Conservation (phyloP, 805 yeast genomes). For the Candida namnaoensis region DNA sequence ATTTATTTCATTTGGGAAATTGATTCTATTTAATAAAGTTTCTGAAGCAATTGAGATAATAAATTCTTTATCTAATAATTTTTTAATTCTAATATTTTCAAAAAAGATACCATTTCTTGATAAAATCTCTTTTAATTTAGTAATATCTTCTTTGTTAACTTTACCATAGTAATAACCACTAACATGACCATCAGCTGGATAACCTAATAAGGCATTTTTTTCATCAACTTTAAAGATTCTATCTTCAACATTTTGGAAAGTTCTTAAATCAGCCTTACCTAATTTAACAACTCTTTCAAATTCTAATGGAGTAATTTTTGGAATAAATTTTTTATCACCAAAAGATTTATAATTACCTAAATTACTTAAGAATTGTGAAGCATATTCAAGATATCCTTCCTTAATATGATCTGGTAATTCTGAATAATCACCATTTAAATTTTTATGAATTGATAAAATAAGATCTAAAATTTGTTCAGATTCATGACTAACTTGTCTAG, state of each 20-base stretch:
- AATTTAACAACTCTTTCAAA: slow-evolving; percentile 41
- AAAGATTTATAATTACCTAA: slow-evolving; percentile 79
- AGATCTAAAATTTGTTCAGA: slow-evolving; percentile 70
- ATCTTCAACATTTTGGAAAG: slow-evolving; percentile 29
- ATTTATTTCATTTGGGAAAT: slow-evolving; percentile 40
- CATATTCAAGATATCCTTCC: slow-evolving; percentile 55
- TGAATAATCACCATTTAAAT: slow-evolving; percentile 38
- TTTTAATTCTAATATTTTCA: slow-evolving; percentile 72
- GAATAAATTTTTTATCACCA: slow-evolving; percentile 84
- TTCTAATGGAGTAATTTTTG: slow-evolving; percentile 39
- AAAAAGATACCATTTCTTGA: slow-evolving; percentile 60
- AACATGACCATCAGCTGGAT: slow-evolving; percentile 69
- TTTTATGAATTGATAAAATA: slow-evolving; percentile 49
- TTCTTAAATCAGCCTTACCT: slow-evolving; percentile 23
- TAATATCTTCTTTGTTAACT: slow-evolving; percentile 50
- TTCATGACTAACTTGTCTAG: slow-evolving; percentile 78
- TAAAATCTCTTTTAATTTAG: slow-evolving; percentile 55
- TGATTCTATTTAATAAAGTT: slow-evolving; percentile 34
- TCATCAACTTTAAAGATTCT: slow-evolving; percentile 44
- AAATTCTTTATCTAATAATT: slow-evolving; percentile 37
- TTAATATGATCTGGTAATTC: slow-evolving; percentile 22
- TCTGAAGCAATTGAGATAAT: slow-evolving; percentile 66
- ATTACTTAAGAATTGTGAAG: slow-evolving; percentile 66
- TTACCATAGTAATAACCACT: slow-evolving; percentile 64
- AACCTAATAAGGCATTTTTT: slow-evolving; percentile 53